A percentile compares a stretch with the other conserved stretches of the same genome.
Evolutionary conservation across 768 basidiomycete genomes (phyloP).

Genomic region (Collybiopsis luxurians): DNA sequence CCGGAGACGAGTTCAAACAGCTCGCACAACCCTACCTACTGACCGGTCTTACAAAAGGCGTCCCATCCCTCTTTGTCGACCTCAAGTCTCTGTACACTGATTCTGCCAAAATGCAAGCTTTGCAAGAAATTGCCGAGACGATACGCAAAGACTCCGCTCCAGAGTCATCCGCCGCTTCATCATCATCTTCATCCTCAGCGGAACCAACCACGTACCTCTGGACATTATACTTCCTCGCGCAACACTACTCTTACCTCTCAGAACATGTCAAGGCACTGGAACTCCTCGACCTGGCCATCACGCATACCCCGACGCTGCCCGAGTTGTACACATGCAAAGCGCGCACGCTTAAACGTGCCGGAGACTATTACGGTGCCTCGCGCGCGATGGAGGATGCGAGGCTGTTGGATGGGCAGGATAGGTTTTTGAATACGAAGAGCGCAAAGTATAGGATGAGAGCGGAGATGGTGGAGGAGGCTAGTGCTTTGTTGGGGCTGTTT

Average conservation of each 20-base stretch:
- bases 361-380: constrained; percentile 77
- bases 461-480: constrained; percentile 76
- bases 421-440: constrained; percentile 91
- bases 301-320: constrained; percentile 91
- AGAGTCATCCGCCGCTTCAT: constrained; percentile 16
- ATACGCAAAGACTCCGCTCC: constrained; percentile 33
- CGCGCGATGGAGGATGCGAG: constrained; percentile 77
- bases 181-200: constrained; percentile 21
- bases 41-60: constrained; percentile 72
- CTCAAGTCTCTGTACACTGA: constrained; percentile 81
- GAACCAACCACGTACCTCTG: constrained; percentile 88
- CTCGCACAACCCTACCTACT: constrained; percentile 67
- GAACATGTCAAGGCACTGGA: constrained; percentile 52
- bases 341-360: constrained; percentile 81
- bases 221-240: constrained; percentile 93
- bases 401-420: constrained; percentile 86
- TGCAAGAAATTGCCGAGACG: constrained; percentile 69
- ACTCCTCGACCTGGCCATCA: constrained; percentile 61
- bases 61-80: constrained; percentile 93
- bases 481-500: constrained; percentile 75
- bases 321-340: constrained; percentile 84
- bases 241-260: constrained; percentile 74
- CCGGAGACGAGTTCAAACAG: constrained; percentile 65
- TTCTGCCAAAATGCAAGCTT: constrained; percentile 55
- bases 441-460: constrained; percentile 89